Evolutionary conservation across 1,139 yeast species (phyloP).

Genomic region (Zygoascus sp.): DNA sequence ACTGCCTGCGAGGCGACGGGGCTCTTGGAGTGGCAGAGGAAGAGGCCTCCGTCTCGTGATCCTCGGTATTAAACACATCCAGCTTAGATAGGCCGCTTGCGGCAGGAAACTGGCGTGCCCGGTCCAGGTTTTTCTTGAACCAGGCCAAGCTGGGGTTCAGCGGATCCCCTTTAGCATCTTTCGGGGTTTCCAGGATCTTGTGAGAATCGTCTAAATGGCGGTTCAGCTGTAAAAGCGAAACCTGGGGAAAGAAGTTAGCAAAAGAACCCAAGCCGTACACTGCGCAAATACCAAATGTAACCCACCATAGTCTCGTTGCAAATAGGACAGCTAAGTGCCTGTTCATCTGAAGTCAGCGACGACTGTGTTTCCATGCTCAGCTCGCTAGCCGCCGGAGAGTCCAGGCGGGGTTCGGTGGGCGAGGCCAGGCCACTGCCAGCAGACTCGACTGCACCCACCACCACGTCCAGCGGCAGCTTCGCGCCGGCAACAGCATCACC

Average conservation of each 20-base stretch:
- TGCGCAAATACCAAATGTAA: too few species aligned
- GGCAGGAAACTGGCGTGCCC: slow-evolving; percentile 29
- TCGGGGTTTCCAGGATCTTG: slow-evolving; percentile 29
- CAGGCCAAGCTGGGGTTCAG: slow-evolving; percentile 33
- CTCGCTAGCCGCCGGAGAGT: slow-evolving; percentile 21
- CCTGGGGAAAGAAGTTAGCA: slow-evolving; percentile 9
- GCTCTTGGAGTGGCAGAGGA: slow-evolving; percentile 11
- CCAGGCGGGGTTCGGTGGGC: slow-evolving; percentile 14
- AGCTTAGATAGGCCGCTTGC: slow-evolving; percentile 32
- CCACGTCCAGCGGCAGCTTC: too few species aligned
- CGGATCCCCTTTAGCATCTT: slow-evolving; percentile 37
- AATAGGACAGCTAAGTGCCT: slow-evolving; percentile 55
- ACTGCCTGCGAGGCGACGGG: slow-evolving; percentile 8
- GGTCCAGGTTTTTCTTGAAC: slow-evolving; percentile 34
- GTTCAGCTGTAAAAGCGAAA: slow-evolving; percentile 54
- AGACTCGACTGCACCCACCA: not conserved
- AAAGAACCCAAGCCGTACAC: not conserved
- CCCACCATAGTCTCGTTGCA: slow-evolving; percentile 54
- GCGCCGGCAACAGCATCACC: too few species aligned
- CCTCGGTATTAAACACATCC: slow-evolving; percentile 34
- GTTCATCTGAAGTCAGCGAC: slow-evolving; percentile 19
- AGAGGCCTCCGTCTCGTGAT: slow-evolving; percentile 11
- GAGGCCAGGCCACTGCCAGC: not conserved
- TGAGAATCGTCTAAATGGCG: slow-evolving; percentile 72
- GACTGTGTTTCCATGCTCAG: slow-evolving; percentile 24